Base-by-base conservation (phyloP, 768 basidiomycete species). In the Trametes gibbosa region DNA sequence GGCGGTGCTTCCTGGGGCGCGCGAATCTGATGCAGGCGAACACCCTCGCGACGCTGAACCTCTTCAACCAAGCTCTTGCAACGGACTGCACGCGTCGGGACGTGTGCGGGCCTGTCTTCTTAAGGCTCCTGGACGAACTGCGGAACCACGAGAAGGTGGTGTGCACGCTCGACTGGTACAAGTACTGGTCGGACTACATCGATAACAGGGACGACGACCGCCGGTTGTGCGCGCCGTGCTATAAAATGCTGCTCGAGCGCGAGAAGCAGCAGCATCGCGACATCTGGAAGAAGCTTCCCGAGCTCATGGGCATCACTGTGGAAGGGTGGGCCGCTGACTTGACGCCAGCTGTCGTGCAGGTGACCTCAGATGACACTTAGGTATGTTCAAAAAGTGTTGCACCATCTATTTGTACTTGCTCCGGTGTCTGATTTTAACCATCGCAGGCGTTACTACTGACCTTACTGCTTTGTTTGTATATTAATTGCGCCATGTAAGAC, bases 1-100 rank as follows among this genome's bases (percentile, higher is more conserved):
- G 27, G 12, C 43, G 53, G 6, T 65, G 63, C 39, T 49, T 62
- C 53, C 23, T 39, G 34, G 59, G 48, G 29, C 53, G 53, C 24
- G 39, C 39, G 16, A 34, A n/a, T n/a, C 48, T 49, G 13, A 34
- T 19, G 29, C 29, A 34, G 17, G n/a, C n/a, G 5, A 27, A 19
- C 32, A 19, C 48, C 2, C 48, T 19, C 6, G 29, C 48, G 16
- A 21, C 29, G 2, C 21, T 24, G 21, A 45, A 21, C 2, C 43
- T 45, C 12, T 45, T 21, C 21, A 45, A 42, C 21, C 59, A 60
- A 41, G 49, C 45, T 17, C 46, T 59, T 5, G 53, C 58, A 5
- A 21, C 39, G 35, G 45, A 41, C 32, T 59, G 58, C 41, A 49
- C 46, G 21, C 58, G 58, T 0, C 53, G 52, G 25, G 53, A 53